phyloP scores from a whole-genome alignment of 1,139 yeast genomes.

The Pichia sp. region DNA sequence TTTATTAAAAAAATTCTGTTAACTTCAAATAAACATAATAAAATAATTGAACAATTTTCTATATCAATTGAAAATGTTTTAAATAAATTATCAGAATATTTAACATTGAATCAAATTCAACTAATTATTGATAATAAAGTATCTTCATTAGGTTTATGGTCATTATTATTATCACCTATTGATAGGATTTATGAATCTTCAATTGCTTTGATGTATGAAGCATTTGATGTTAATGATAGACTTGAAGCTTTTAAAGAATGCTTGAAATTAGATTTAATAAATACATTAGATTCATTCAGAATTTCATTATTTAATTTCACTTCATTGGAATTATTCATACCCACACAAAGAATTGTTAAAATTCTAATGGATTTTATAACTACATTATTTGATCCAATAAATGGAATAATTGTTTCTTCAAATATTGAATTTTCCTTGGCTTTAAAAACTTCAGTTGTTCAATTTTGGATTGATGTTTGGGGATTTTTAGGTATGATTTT shows the following conservation, averaged over 20 bases:
- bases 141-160: constrained; percentile 56
- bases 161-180: constrained; percentile 57
- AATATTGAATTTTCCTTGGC: constrained; percentile 22
- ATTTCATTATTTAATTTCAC: constrained; percentile 15
- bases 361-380: constrained; percentile 68
- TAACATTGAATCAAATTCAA: constrained; percentile 42
- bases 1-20: constrained; percentile 18
- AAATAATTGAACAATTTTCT: constrained; percentile 18
- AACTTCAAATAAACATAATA: constrained; percentile 25
- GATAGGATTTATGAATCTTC: constrained; percentile 56
- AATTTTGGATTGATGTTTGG: constrained; percentile 72
- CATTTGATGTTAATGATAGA: constrained; percentile 69
- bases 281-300: constrained; percentile 19
- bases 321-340: constrained; percentile 31
- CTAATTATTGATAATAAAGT: constrained; percentile 32
- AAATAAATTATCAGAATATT: constrained; percentile 23
- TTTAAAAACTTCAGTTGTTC: constrained; percentile 22
- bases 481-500: constrained; percentile 62
- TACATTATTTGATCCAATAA: constrained; percentile 60
- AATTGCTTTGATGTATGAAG: constrained; percentile 65
- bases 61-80: constrained; percentile 19
- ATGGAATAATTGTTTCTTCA: constrained; percentile 41
- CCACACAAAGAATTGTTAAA: constrained; percentile 58
- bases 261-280: constrained; percentile 37
- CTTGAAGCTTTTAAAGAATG: constrained; percentile 58